Base-by-base conservation (phyloP, 345 rosid genomes). In the Hypericum perforatum region DNA sequence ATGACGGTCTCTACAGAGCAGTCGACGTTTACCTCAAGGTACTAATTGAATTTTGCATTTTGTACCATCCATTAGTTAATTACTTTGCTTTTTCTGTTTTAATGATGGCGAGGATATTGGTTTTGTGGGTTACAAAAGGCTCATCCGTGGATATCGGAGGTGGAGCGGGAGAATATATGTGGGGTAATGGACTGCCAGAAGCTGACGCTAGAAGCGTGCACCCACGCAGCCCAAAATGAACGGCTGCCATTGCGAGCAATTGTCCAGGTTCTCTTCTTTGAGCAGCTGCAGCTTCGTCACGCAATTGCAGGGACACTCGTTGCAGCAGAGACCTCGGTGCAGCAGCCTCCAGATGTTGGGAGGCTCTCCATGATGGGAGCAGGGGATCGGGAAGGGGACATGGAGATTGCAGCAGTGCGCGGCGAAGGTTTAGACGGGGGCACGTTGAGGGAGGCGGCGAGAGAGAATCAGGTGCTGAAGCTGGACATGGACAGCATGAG, bases 221-320 rank as follows among this genome's bases (percentile, higher is more conserved):
- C 98, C 0, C 98, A 92, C 83, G 96, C 98, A 7, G 96, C 98
- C 0, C 98, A 92, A 42, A 92, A 88, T 72, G 98, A 92, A 82
- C 83, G 95, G 16, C 71, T 92, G 40, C 98, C 98, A 2, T 71
- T 92, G 39, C 88, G 96, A 6, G 87, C 92, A 37, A 90, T 92
- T 44, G 98, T 92, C 11, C 98, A 88, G 67, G 98, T 91, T n/a
- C 70, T 90, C 55, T 90, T 90, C 67, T 90, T 85, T 70, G 95
- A 90, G 76, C 97, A 90, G 81, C 67, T 86, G 8, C 95, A 90
- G 60, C 78, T 90, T 49, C 90, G 94, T 6, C 97, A 90, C 16
- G 95, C 91, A 5, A 86, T 90, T 38, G 91, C 95, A 0, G 95
- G 97, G 45, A 82, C 97, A 6, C 48, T 89, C 9, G 10, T 86